Evolutionary conservation across 257 asterid genomes (phyloP).

Genomic region (Solanum ossicruentum): DNA sequence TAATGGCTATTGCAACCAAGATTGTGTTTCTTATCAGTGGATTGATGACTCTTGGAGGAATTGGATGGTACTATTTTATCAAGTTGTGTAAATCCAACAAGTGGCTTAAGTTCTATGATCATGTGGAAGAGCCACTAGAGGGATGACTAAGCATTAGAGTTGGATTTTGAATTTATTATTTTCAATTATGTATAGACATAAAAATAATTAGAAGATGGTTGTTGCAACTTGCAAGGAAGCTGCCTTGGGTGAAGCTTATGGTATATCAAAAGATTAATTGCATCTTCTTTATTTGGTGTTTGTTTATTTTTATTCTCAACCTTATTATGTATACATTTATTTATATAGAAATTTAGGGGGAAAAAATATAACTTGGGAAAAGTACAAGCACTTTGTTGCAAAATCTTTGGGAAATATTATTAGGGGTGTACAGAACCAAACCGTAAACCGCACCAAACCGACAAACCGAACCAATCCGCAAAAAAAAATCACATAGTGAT

Average conservation of each 20-base stretch:
- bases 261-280: background rate
- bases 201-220: background rate
- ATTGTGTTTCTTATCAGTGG: constrained; percentile 39
- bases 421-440: too few species aligned
- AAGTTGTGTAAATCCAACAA: constrained; percentile 34
- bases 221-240: background rate
- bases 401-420: too few species aligned
- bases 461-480: too few species aligned
- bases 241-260: background rate
- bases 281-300: background rate
- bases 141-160: background rate
- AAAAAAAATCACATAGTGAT: too few species aligned
- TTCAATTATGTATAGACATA: background rate
- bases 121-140: background rate
- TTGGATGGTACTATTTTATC: constrained; percentile 51
- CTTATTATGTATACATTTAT: too few species aligned
- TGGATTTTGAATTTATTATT: background rate
- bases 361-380: background rate
- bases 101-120: constrained; percentile 32
- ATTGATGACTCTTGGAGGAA: constrained; percentile 35
- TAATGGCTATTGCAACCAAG: constrained; percentile 47
- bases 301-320: background rate
- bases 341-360: too few species aligned
- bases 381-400: background rate
- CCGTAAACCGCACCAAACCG: too few species aligned